Percentiles rank a stretch among this genome's conserved stretches.
phyloP scores from a whole-genome alignment of 1,284 basidiomycete genomes.

The Leccinum fallax region DNA sequence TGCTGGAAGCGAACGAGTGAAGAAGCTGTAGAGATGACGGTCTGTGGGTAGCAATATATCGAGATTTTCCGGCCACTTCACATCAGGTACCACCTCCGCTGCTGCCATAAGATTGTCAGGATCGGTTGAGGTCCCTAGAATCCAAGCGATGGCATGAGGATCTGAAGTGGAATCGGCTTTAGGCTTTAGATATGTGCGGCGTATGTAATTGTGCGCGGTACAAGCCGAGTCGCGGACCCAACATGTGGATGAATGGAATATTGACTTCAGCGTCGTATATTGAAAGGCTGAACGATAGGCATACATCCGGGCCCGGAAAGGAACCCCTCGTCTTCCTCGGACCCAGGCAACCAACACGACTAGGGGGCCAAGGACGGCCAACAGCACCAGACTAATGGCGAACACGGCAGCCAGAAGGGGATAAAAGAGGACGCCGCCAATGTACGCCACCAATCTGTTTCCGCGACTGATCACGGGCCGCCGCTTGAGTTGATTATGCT shows the following conservation, averaged over 20 bases:
- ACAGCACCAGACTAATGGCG: neutral
- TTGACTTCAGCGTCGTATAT: neutral
- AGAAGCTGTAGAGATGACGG: constrained; percentile 8
- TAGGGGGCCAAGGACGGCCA: constrained; percentile 1
- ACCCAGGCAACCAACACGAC: neutral
- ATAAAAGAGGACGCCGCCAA: neutral
- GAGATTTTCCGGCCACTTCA: constrained; percentile 10
- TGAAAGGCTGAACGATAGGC: neutral
- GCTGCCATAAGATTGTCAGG: constrained; percentile 15
- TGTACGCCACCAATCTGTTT: constrained; percentile 2
- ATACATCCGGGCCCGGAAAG: neutral
- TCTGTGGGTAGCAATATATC: constrained; percentile 9
- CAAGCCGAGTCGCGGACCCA: constrained; percentile 2
- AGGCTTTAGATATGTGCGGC: constrained; percentile 2
- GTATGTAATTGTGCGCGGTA: neutral
- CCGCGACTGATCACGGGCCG: neutral
- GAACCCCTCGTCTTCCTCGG: neutral
- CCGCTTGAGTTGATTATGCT: neutral
- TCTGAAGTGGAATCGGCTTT: neutral
- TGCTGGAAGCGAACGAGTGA: constrained; percentile 5
- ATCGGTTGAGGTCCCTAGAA: constrained; percentile 16
- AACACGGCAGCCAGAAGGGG: neutral
- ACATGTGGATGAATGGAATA: neutral
- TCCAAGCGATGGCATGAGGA: constrained; percentile 12
- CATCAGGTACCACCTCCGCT: constrained; percentile 12